Evolutionary conservation across 805 yeast species (phyloP), one percentile per base, ranked within the genome.

Genomic region (Naumovozyma castellii): DNA sequence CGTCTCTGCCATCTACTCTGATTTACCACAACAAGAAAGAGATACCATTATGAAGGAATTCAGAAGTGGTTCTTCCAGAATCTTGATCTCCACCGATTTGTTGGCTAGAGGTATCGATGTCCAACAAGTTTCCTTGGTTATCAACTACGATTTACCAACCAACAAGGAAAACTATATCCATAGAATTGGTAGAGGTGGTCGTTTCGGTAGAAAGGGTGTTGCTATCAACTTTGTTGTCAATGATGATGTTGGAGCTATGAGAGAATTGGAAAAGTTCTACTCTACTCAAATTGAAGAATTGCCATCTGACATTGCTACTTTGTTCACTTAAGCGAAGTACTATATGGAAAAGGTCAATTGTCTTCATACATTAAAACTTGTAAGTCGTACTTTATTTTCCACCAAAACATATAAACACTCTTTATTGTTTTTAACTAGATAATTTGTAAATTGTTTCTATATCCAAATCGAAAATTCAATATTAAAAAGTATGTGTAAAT

Each of bases 61-160:
- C 77, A 75, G 98, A 65, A 72, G 82, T 43, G 98, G 98, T 44
- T 77, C 83, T 50, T 84, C 96, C 40, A 77, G 98, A 62, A 90
- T 92, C 37, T 71, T 92, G 62, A 92, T 92, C 60, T 82, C 97
- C 51, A 92, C 98, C 32, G 98, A 92, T 67, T 83, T 92, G 56
- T 84, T 90, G 81, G 98, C 98, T 37, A 76, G 98, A 67, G 98
- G 98, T 61, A 92, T 90, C 50, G 98, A 90, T 67, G 97, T 90
- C 45, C 98, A 90, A 71, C 97, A 90, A 62, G 96, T 90, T 36
- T 88, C 97, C 10, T 68, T 90, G 51, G 98, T 90, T 44, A 85
- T 90, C 58, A 90, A 90, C 74, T 90, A 84, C 68, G 98, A 90
- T 66, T 69, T 90, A 63, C 97, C 98, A 41, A 65, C 76, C 48